Evolutionary conservation across 1,284 basidiomycete genomes (phyloP).

Genomic region (Ustilago loliicola): DNA sequence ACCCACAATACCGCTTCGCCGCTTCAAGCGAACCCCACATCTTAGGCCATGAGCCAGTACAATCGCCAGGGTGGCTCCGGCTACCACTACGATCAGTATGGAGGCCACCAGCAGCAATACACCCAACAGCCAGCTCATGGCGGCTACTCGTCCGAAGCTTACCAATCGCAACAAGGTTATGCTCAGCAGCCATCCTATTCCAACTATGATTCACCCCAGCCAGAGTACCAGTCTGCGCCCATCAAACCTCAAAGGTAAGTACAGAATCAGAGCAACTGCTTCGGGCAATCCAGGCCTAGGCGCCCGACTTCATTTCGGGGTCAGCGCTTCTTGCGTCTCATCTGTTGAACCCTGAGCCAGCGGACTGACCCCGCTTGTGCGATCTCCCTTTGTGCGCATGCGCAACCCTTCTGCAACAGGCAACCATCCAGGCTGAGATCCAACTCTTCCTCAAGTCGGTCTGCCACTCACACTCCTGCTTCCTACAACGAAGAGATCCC

Average conservation of each 20-base stretch:
- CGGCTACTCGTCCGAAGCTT: conserved; percentile 17
- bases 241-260: conserved; percentile 43
- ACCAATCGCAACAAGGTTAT: conserved; percentile 20
- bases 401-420: conserved; percentile 2
- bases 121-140: conserved; percentile 14
- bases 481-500: conserved; percentile 31
- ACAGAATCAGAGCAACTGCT: background rate
- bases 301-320: conserved; percentile 3
- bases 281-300: no score
- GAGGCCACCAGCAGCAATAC: conserved; percentile 17
- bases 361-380: conserved; percentile 6
- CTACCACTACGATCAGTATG: conserved; percentile 24
- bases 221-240: conserved; percentile 37
- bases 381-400: conserved; percentile 1
- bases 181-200: conserved; percentile 16
- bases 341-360: background rate
- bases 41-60: conserved; percentile 34
- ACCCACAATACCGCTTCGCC: no score
- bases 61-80: conserved; percentile 23
- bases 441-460: conserved; percentile 33
- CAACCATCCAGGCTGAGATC: conserved; percentile 37
- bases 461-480: conserved; percentile 17
- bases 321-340: no score
- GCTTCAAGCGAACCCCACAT: background rate
- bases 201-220: conserved; percentile 23